Conservation (phyloP, 1,139 yeast genomes). For the Kodamaea anthophila region DNA sequence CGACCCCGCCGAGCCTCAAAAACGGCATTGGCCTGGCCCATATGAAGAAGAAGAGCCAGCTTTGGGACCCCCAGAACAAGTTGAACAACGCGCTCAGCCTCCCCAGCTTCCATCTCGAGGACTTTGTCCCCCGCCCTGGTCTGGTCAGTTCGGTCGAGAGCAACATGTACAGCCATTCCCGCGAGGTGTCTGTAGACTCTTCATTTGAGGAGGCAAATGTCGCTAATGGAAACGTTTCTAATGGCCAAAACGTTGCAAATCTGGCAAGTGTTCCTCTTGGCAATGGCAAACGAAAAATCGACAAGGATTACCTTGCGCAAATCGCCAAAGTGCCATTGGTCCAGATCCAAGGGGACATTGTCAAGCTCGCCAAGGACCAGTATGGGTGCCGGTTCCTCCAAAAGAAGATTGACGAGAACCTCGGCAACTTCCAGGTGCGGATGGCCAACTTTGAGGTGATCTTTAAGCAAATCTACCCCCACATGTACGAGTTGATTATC, state of each 20-base stretch:
- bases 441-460: conserved; percentile 36
- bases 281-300: conserved; percentile 21
- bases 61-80: conserved; percentile 27
- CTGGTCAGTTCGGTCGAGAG: conserved; percentile 3
- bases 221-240: not conserved
- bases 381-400: conserved; percentile 45
- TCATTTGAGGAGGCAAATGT: conserved; percentile 7
- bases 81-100: conserved; percentile 22
- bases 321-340: conserved; percentile 33
- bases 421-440: conserved; percentile 25
- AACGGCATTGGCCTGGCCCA: conserved; percentile 3
- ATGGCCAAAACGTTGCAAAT: not conserved
- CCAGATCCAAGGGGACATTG: conserved; percentile 29
- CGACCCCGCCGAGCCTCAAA: conserved; percentile 28
- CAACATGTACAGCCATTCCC: conserved; percentile 5
- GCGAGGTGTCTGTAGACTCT: conserved; percentile 6
- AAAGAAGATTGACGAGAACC: conserved; percentile 39
- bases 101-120: conserved; percentile 25
- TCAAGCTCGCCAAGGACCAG: conserved; percentile 40
- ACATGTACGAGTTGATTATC: conserved; percentile 40
- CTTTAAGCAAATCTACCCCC: conserved; percentile 32
- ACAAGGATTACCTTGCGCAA: conserved; percentile 37
- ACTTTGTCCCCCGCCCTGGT: conserved; percentile 2
- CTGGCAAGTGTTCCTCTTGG: not conserved
- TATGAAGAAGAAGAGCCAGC: conserved; percentile 14